Evolutionary conservation across 495 filamentous ascomycete species (phyloP), one percentile per base, ranked within the genome.

Genomic region (Cairneyella variabilis): DNA sequence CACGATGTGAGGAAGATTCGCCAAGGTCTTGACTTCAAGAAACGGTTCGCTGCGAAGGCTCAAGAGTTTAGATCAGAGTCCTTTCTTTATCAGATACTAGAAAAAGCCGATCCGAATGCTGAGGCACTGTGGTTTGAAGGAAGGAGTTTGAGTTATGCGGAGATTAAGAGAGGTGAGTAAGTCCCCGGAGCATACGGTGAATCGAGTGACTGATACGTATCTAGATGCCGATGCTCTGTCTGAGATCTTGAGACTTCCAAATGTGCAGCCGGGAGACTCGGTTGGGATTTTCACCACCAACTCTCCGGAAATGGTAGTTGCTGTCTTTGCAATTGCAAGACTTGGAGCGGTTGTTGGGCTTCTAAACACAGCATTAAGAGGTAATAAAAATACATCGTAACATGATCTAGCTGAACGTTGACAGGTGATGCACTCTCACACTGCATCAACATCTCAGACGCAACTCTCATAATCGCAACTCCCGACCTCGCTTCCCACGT

Each of bases 91-190:
- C 68, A 66, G 45, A 60, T 74, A 59, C 66, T 76, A 3, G 63
- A 71, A 43, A 60, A 64, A 25, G 62, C 70, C 1, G 60, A 67
- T 21, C 72, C 66, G 7, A 54, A 57, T 2, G 34, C 37, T 0
- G 71, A 75, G 44, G 74, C 74, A 5, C 56, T 77, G 23, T 77
- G 72, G 74, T 75, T 76, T 58, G 74, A 77, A 46, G 62, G 70
- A 7, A 69, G 68, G 53, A 71, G 66, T 23, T 75, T 73, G 71
- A 75, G 69, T 5, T 75, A 76, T 54, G 53, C 43, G 16, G 62
- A 75, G 34, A 48, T 76, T 30, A 76, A 74, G 47, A 69, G 71
- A n/a, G 57, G 73, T 75, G 27, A 25, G 72, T 69, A 43, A 11
- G 11, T 3, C 7, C 28, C 14, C 28, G 28, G 28, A 32, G 28